These are phyloP conservation scores for Melanogaster broomeanus DNA, from an alignment of 768 basidiomycete genomes.

Conservation along the genomic window DNA sequence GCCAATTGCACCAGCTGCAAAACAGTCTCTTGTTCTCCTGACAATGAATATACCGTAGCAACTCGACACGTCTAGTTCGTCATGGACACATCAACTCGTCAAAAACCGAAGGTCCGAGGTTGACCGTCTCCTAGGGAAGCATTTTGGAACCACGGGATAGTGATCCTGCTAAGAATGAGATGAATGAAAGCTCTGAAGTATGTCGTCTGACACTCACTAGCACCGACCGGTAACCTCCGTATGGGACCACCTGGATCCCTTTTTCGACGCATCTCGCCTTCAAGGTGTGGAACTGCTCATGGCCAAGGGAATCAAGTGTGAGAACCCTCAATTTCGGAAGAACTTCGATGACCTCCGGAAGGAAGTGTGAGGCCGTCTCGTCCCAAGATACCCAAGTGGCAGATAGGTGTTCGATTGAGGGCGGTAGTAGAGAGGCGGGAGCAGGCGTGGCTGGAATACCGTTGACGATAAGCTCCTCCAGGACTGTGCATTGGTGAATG, in stretches of 20 bases:
- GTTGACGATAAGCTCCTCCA: slow-evolving; percentile 43
- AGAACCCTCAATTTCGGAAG: slow-evolving; percentile 38
- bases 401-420: slow-evolving; percentile 41
- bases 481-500: slow-evolving; percentile 35
- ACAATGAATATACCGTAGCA: too few species aligned
- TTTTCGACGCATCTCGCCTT: slow-evolving; percentile 30
- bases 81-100: slow-evolving; percentile 19
- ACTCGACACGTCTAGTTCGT: too few species aligned
- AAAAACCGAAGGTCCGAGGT: slow-evolving; percentile 39
- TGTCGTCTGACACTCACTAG: slow-evolving; percentile 31
- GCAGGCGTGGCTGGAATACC: slow-evolving; percentile 36
- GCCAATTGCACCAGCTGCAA: too few species aligned
- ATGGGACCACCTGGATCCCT: slow-evolving; percentile 28
- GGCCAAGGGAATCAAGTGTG: slow-evolving; percentile 32
- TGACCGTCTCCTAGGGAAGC: slow-evolving; percentile 39
- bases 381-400: slow-evolving; percentile 18
- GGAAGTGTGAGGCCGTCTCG: slow-evolving; percentile 25
- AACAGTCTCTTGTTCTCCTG: too few species aligned
- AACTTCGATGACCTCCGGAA: slow-evolving; percentile 33
- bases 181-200: not conserved
- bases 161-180: slow-evolving; percentile 30
- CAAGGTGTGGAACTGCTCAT: slow-evolving; percentile 26
- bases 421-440: slow-evolving; percentile 34
- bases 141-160: slow-evolving; percentile 33
- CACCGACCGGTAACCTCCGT: slow-evolving; percentile 34